Conservation (phyloP, 768 basidiomycete genomes). For the Boletus sp. region DNA sequence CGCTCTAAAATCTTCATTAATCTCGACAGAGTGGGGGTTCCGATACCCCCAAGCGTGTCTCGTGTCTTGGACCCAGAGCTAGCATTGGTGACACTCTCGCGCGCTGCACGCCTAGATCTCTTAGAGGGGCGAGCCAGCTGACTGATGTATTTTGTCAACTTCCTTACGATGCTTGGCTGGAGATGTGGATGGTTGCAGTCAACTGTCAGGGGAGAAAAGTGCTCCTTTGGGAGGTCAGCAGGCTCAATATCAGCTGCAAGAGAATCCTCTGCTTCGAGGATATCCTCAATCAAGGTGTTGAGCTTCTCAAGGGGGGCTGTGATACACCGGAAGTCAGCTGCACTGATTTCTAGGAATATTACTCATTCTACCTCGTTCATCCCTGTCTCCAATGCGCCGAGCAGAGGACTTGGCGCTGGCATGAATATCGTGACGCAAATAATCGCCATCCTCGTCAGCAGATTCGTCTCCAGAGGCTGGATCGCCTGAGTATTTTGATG, state of each 20-base stretch:
- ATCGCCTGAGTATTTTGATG: conserved; percentile 31
- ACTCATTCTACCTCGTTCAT: conserved; percentile 57
- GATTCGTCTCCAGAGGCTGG: conserved; percentile 55
- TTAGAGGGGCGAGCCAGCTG: conserved; percentile 67
- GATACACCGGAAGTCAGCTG: conserved; percentile 1
- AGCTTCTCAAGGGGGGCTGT: conserved; percentile 75
- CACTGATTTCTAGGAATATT: not conserved
- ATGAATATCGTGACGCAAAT: conserved; percentile 22
- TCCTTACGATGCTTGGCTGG: conserved; percentile 54
- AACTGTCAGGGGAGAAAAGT: conserved; percentile 58
- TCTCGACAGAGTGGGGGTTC: conserved; percentile 56
- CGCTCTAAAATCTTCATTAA: conserved; percentile 77
- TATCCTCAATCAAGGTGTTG: conserved; percentile 70
- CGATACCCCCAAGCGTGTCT: conserved; percentile 66
- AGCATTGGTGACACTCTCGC: conserved; percentile 33
- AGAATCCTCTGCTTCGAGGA: conserved; percentile 78
- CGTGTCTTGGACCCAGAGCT: conserved; percentile 41
- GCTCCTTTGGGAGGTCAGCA: conserved; percentile 53
- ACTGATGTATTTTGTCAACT: conserved; percentile 65
- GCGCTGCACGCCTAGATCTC: conserved; percentile 51
- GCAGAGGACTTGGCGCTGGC: conserved; percentile 48
- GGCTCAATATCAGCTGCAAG: conserved; percentile 54
- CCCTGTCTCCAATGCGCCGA: conserved; percentile 67
- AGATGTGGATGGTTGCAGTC: conserved; percentile 62
- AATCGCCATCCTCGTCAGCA: conserved; percentile 39